Base-by-base conservation (phyloP, 805 yeast genomes). In the Saturnispora mendoncae region DNA sequence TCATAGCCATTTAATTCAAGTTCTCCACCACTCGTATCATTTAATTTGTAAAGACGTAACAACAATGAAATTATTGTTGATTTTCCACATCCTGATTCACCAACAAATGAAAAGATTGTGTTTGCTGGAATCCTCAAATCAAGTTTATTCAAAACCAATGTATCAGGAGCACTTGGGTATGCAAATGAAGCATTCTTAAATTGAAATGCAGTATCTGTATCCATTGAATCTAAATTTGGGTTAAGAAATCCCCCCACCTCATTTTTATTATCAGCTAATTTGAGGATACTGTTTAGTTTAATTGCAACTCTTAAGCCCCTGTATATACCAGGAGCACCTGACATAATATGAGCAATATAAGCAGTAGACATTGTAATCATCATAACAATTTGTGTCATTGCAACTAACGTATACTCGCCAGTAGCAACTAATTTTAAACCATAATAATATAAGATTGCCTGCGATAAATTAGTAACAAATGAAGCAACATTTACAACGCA, bases 51-150 rank as follows among this genome's bases (percentile, higher is more conserved):
- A 1, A 88, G 58, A 38, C 80, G 64, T 2, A 78, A 58, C 0
- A 88, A 47, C 10, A 88, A 50, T 1, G 69, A 64, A 0, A 76
- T 60, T 1, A 90, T 46, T 0, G 97, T 86, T 0, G 96, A 82
- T 58, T 92, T 92, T 0, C 99, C 99, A 12, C 81, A 72, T 0
- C 99, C 99, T 2, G 97, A 84, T 27, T 73, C 76, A 0, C 98
- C 99, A 3, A 80, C 74, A 1, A 92, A 58, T 0, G 84, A 92
- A 17, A 82, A 65, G 0, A 73, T 64, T 42, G 76, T 74, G 15
- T 74, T 72, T 9, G 61, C 51, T 0, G 52, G 23, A 2, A 88
- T 55, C 0, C 44, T 33, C 25, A 81, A 61, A 8, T 59, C 57
- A 6, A 83, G 50, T 24, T 68, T 51, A 1, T 62, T 58, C 25